Conservation (phyloP, 2,329 filamentous ascomycete genomes). For the Aspergillus sp. region DNA sequence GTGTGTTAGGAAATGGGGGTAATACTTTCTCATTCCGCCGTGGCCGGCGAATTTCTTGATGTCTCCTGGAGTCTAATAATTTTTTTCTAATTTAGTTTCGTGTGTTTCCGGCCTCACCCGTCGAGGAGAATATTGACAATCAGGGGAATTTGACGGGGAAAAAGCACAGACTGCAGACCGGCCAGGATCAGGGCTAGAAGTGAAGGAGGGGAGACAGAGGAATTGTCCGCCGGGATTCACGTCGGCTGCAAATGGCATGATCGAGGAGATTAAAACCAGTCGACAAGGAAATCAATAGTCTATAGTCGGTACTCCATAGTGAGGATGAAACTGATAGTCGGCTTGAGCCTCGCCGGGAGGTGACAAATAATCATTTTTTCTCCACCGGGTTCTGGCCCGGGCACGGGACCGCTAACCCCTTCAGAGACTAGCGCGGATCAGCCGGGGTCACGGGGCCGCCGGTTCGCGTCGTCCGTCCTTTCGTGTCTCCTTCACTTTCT, state of each 20-base stretch:
- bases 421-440: not conserved
- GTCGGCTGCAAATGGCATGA: not conserved
- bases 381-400: no score
- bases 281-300: not conserved
- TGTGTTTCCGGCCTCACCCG: conserved; percentile 2
- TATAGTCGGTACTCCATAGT: not conserved
- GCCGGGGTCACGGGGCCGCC: not conserved
- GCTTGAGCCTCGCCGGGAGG: conserved; percentile 13
- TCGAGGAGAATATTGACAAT: not conserved
- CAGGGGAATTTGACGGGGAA: not conserved
- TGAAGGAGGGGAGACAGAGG: not conserved
- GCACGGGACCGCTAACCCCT: not conserved
- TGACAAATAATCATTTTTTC: conserved; percentile 11
- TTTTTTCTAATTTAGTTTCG: not conserved
- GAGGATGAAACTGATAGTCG: not conserved
- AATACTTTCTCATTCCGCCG: not conserved
- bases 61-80: not conserved
- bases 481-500: not conserved
- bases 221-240: not conserved
- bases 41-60: conserved; percentile 15
- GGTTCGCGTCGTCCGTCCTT: not conserved
- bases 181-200: not conserved
- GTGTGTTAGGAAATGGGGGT: conserved; percentile 12
- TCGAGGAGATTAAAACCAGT: not conserved
- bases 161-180: not conserved